Evolutionary conservation across 164 flowering plant species (phyloP).

Genomic region (Amborella trichopoda): DNA sequence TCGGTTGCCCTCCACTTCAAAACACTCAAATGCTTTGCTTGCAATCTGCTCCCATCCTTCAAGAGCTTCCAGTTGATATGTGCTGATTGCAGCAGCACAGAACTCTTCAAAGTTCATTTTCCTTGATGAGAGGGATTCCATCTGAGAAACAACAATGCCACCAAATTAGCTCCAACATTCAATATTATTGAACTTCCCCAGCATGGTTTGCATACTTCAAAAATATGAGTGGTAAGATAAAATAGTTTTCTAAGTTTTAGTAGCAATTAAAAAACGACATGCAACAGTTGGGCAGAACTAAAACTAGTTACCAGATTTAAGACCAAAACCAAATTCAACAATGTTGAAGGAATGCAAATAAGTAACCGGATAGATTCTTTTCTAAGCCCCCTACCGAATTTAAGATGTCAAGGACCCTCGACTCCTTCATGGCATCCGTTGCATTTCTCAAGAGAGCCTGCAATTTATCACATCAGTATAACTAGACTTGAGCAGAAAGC

Average conservation of each 20-base stretch:
- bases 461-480: constrained; percentile 6
- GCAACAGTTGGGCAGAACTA: too few relatives aligned
- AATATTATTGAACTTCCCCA: too few relatives aligned
- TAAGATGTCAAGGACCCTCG: constrained; percentile 63
- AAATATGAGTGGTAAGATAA: too few relatives aligned
- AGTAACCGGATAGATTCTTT: too few relatives aligned
- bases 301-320: too few relatives aligned
- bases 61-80: constrained; percentile 82
- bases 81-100: constrained; percentile 88
- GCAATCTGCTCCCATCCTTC: constrained; percentile 81
- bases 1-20: constrained; percentile 79
- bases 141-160: constrained; percentile 18
- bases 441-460: constrained; percentile 70
- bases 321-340: too few relatives aligned
- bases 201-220: too few relatives aligned
- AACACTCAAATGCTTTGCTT: constrained; percentile 49
- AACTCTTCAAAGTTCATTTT: constrained; percentile 83
- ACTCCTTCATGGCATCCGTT: constrained; percentile 89
- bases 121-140: constrained; percentile 61
- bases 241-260: too few relatives aligned
- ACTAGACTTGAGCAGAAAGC: too few relatives aligned
- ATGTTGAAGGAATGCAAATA: too few relatives aligned
- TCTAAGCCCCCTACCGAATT: constrained; percentile 56
- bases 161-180: too few relatives aligned
- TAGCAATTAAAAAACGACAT: too few relatives aligned